Evolutionary conservation across 352 stramenopile genomes (phyloP).

Genomic region (Discostella stelligera): DNA sequence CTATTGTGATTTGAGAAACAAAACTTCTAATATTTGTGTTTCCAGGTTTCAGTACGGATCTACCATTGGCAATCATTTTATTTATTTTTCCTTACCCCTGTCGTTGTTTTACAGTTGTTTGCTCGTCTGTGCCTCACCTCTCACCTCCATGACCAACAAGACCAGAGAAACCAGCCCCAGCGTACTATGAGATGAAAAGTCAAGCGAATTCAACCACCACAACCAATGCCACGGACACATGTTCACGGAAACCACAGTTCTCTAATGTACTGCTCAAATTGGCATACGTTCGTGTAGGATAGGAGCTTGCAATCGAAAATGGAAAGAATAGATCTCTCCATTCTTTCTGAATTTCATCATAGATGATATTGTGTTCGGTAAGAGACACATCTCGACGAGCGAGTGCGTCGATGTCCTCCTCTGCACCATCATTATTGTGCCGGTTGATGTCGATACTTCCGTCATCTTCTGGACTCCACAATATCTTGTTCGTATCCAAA

Average conservation of each 20-base stretch:
- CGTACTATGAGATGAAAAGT: neutral
- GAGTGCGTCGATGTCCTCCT: neutral
- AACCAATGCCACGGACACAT: constrained; percentile 29
- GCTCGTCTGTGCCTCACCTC: too few species aligned
- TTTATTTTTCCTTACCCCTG: neutral
- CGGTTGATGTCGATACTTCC: neutral
- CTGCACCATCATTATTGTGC: neutral
- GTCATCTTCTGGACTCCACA: constrained; percentile 12
- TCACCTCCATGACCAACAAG: too few species aligned
- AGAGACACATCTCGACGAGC: neutral
- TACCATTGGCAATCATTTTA: too few species aligned
- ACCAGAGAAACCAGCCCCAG: too few species aligned
- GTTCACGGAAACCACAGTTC: constrained; percentile 29
- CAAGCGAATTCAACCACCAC: constrained; percentile 38
- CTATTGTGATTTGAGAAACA: neutral
- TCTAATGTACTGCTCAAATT: constrained; percentile 30
- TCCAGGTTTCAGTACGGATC: too few species aligned
- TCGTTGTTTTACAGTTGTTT: neutral
- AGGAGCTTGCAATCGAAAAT: constrained; percentile 38
- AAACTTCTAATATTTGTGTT: neutral
- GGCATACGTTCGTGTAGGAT: constrained; percentile 26
- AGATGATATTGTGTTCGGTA: constrained; percentile 3
- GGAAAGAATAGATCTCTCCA: constrained; percentile 40
- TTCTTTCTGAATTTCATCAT: constrained; percentile 22
- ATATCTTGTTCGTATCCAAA: constrained; percentile 27